These are phyloP conservation scores for Bryopsis sp. DNA, from an alignment of 139 green algal genomes.

Conservation along the genomic window DNA sequence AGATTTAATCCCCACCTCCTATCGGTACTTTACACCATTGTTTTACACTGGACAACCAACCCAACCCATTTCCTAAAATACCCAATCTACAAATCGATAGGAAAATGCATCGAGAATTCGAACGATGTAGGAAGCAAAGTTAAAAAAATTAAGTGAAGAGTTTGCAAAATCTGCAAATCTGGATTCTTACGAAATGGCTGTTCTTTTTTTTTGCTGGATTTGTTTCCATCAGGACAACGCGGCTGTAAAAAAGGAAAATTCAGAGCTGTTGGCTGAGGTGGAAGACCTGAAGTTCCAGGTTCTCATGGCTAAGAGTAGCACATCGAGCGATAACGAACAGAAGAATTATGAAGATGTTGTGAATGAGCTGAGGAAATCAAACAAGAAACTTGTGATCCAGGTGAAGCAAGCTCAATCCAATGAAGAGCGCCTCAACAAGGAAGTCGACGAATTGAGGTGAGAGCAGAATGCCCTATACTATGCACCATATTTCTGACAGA, in stretches of 20 bases:
- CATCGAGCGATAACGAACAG: background rate
- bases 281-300: conserved; percentile 5
- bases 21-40: too few relatives aligned
- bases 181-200: too few relatives aligned
- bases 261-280: background rate
- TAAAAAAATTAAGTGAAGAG: too few relatives aligned
- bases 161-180: too few relatives aligned
- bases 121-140: too few relatives aligned
- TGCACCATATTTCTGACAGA: background rate
- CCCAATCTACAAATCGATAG: too few relatives aligned
- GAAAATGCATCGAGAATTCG: too few relatives aligned
- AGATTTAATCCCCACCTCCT: too few relatives aligned
- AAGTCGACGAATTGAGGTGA: background rate
- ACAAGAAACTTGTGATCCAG: background rate
- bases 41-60: too few relatives aligned
- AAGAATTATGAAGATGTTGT: background rate
- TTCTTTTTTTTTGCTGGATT: too few relatives aligned
- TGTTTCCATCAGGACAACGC: background rate
- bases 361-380: background rate
- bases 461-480: background rate
- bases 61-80: too few relatives aligned
- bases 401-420: background rate
- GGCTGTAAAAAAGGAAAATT: background rate
- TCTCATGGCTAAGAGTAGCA: background rate
- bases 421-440: background rate